phyloP scores from a whole-genome alignment of 495 filamentous ascomycete species.

The Xylaria nigripes region DNA sequence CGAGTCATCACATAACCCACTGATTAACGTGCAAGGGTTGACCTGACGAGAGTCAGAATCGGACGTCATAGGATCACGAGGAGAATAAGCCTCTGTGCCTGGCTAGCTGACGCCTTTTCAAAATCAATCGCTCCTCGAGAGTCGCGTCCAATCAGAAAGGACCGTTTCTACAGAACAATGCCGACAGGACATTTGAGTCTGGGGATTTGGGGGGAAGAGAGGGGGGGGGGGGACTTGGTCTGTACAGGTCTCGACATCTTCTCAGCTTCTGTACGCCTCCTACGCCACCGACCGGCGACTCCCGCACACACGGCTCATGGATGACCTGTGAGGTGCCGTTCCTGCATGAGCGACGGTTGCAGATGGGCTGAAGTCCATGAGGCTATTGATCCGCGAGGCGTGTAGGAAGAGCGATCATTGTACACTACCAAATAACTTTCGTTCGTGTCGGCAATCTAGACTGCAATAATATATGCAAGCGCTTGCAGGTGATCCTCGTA shows the following conservation, averaged over 20 bases:
- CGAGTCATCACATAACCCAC: no score
- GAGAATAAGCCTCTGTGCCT: no score
- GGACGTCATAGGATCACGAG: no score
- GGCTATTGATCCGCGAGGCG: background rate
- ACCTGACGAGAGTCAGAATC: no score
- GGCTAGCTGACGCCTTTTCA: no score
- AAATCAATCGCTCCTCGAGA: no score
- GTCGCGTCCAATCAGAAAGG: no score
- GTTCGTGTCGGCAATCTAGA: constrained; percentile 4
- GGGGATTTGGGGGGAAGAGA: background rate
- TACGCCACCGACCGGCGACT: background rate
- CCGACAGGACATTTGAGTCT: background rate
- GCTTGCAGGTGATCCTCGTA: background rate
- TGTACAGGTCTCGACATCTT: background rate
- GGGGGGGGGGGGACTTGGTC: no score
- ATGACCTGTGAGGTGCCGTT: background rate
- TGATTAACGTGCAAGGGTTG: no score
- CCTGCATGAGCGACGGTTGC: background rate
- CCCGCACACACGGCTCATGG: background rate
- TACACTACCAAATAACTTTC: background rate
- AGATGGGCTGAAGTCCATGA: background rate
- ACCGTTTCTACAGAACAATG: no score
- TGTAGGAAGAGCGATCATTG: background rate
- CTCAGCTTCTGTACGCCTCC: background rate
- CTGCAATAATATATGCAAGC: constrained; percentile 8